Percentiles rank a stretch among this genome's conserved stretches.
Evolutionary conservation across 371 early-diverging fungal species (phyloP).

Genomic region (Apophysomyces ossiformis): DNA sequence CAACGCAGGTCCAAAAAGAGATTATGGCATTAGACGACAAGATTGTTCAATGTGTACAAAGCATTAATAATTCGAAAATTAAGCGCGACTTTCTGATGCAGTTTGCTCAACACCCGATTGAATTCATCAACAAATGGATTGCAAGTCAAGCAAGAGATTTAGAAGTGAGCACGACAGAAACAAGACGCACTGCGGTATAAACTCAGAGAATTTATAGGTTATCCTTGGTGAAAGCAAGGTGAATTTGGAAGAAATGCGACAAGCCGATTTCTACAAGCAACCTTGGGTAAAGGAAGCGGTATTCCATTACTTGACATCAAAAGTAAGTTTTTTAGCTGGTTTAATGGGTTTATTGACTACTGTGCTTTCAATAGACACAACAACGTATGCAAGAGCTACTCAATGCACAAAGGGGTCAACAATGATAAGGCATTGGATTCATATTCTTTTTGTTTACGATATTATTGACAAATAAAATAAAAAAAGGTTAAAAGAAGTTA

Average conservation of each 20-base stretch:
- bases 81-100: slow-evolving; percentile 93
- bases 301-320: slow-evolving; percentile 81
- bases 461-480: neutral
- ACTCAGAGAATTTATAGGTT: too few relatives aligned
- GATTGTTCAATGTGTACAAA: slow-evolving; percentile 75
- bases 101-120: slow-evolving; percentile 87
- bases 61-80: slow-evolving; percentile 84
- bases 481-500: neutral
- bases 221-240: slow-evolving; percentile 84
- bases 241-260: slow-evolving; percentile 82
- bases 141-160: slow-evolving; percentile 91
- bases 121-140: slow-evolving; percentile 92
- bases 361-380: slow-evolving; percentile 36
- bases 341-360: neutral
- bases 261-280: slow-evolving; percentile 83
- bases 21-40: slow-evolving; percentile 66
- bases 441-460: neutral
- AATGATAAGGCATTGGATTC: slow-evolving; percentile 9
- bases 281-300: slow-evolving; percentile 91
- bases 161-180: slow-evolving; percentile 54
- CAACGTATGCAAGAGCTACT: slow-evolving; percentile 57
- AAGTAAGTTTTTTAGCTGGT: slow-evolving; percentile 36
- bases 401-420: slow-evolving; percentile 36
- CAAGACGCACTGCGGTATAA: too few relatives aligned
- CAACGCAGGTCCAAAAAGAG: slow-evolving; percentile 55